phyloP scores from a whole-genome alignment of 768 basidiomycete species.

The Omphalotus guepiniiformis region DNA sequence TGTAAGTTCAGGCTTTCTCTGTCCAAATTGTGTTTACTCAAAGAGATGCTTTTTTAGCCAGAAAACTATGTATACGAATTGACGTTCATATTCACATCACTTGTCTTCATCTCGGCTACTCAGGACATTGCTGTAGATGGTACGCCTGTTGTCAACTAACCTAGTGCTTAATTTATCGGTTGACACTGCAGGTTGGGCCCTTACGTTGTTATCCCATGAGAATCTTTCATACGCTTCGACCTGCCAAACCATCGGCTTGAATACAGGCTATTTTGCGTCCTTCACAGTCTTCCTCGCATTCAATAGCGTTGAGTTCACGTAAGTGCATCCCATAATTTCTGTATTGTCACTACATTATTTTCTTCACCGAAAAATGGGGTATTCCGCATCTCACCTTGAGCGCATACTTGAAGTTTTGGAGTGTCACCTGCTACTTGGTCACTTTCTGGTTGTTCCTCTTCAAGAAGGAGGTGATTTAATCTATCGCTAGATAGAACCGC shows the following conservation, averaged over 20 bases:
- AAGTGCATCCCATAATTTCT: constrained; percentile 20
- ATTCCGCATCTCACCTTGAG: constrained; percentile 67
- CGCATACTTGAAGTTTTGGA: constrained; percentile 86
- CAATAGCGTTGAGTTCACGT: constrained; percentile 92
- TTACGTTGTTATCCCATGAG: constrained; percentile 84
- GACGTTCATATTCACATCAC: constrained; percentile 79
- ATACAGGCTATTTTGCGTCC: constrained; percentile 91
- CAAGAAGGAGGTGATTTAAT: constrained; percentile 70
- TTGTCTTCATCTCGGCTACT: constrained; percentile 94
- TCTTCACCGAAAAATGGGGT: constrained; percentile 65
- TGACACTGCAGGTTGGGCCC: constrained; percentile 57
- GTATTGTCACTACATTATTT: constrained; percentile 8
- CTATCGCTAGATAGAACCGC: no score
- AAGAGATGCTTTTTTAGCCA: constrained; percentile 48
- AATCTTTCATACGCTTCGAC: constrained; percentile 96
- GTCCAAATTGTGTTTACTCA: background rate
- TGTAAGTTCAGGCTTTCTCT: constrained; percentile 38
- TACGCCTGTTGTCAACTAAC: constrained; percentile 31
- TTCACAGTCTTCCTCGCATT: constrained; percentile 98
- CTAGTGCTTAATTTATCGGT: constrained; percentile 4
- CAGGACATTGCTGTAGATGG: constrained; percentile 96
- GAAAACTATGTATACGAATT: constrained; percentile 72
- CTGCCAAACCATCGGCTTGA: constrained; percentile 96
- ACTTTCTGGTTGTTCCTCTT: constrained; percentile 85
- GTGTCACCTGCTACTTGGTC: constrained; percentile 72